Evolutionary conservation across 2,329 filamentous ascomycete species (phyloP), one percentile per base, ranked within the genome.

Genomic region (Calonectria hongkongensis): DNA sequence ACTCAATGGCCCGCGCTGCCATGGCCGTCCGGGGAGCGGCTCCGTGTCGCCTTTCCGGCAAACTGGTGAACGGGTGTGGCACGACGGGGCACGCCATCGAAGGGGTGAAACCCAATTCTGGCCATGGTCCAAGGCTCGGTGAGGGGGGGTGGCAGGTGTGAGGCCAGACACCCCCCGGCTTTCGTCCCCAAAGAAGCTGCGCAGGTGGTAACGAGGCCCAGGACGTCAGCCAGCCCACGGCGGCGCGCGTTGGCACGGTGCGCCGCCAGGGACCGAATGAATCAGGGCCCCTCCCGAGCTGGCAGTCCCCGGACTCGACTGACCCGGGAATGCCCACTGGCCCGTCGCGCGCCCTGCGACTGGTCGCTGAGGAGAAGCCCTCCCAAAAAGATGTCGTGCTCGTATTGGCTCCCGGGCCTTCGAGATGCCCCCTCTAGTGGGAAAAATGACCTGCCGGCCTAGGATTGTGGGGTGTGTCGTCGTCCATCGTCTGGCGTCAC

Each of bases 41-140:
- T 75, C 76, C 76, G 76, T 70, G 60, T 72, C 43, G 62, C 63
- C 56, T 65, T 58, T 56, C 51, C 65, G 69, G 64, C 69, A 47
- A 48, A 33, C 69, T 28, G 69, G 69, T 25, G 66, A 67, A 73
- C 66, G 48, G 43, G 70, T 58, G 71, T 77, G 76, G 76, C 75
- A 75, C 78, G 67, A 78, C 72, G 71, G 62, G 71, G 77, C 77
- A 79, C 77, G 76, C 77, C 76, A 79, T 77, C 60, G 72, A 75
- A 70, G 77, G 75, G 45, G 72, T 79, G 68, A 65, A 78, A 62
- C 72, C 77, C 47, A 66, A 60, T 74, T 79, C 62, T 69, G 51
- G 75, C 51, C 69, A 74, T 66, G 66, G 66, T 54, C 66, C 50
- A 50, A 62, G 16, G 58, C 41, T 50, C 43, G 43, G 60, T 58